These are phyloP conservation scores for Phtheirospermum japonicum DNA, from an alignment of 257 asterid species.

Conservation along the genomic window DNA sequence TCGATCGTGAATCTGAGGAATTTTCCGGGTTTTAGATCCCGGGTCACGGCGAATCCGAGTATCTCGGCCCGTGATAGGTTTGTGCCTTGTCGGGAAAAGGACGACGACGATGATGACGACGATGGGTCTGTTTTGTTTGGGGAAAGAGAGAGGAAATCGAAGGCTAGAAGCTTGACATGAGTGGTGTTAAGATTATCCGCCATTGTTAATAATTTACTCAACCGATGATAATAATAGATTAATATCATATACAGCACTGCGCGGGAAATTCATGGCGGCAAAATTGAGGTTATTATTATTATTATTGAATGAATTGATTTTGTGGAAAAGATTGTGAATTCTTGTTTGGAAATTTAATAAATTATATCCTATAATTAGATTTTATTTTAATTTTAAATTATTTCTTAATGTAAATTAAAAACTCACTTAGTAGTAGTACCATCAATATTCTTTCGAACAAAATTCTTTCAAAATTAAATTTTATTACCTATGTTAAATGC, in stretches of 20 bases:
- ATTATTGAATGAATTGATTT: no score
- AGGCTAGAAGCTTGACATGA: constrained; percentile 63
- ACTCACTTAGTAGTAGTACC: no score
- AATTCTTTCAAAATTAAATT: no score
- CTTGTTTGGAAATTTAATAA: background rate
- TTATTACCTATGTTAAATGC: no score
- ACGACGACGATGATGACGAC: constrained; percentile 28
- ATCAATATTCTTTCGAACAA: no score
- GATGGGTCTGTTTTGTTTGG: constrained; percentile 33
- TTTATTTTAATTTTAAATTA: no score
- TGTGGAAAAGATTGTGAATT: no score
- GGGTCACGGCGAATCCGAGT: constrained; percentile 56
- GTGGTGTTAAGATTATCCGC: constrained; percentile 40
- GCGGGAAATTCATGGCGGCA: background rate
- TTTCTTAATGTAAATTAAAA: no score
- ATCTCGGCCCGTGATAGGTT: constrained; percentile 61
- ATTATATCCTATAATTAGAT: no score
- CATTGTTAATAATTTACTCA: constrained; percentile 32
- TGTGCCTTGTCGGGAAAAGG: constrained; percentile 45
- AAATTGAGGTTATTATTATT: background rate
- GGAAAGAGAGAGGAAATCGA: constrained; percentile 49
- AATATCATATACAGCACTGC: no score
- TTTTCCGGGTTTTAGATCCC: constrained; percentile 55
- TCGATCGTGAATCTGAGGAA: constrained; percentile 63
- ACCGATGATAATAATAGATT: no score